phyloP scores from a whole-genome alignment of 352 stramenopile genomes.

The Phytopythium vexans region DNA sequence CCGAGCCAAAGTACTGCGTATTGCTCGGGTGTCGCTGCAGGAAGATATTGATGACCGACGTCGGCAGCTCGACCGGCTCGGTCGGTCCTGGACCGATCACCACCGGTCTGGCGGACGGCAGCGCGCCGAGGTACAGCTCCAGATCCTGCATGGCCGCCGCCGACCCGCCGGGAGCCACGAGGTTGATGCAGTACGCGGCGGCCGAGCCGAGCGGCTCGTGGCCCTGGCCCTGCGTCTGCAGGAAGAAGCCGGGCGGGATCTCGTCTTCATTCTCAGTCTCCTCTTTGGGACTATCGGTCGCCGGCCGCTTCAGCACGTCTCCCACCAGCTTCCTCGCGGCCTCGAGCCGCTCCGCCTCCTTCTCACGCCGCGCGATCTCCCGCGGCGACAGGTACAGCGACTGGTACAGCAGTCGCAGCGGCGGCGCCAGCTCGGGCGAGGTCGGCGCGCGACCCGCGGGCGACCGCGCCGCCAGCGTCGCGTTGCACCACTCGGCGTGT shows the following conservation, averaged over 20 bases:
- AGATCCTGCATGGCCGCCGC: slow-evolving; percentile 62
- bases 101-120: slow-evolving; percentile 65
- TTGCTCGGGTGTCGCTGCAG: slow-evolving; percentile 70
- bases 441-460: slow-evolving; percentile 20
- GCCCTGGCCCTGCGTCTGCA: slow-evolving; percentile 68
- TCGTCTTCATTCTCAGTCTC: slow-evolving; percentile 21
- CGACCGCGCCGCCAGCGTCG: slow-evolving; percentile 38
- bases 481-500: slow-evolving; percentile 62
- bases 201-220: slow-evolving; percentile 59
- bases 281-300: background rate
- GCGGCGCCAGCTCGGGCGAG: slow-evolving; percentile 48
- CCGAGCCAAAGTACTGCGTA: slow-evolving; percentile 23
- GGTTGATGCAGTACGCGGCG: slow-evolving; percentile 75
- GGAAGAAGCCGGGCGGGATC: slow-evolving; percentile 58
- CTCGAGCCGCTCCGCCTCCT: slow-evolving; percentile 31
- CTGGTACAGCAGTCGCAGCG: slow-evolving; percentile 73
- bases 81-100: slow-evolving; percentile 26
- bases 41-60: slow-evolving; percentile 80
- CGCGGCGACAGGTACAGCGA: slow-evolving; percentile 69
- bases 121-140: slow-evolving; percentile 65
- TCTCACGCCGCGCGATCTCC: slow-evolving; percentile 45
- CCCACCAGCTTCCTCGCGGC: slow-evolving; percentile 14
- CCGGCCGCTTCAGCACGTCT: slow-evolving; percentile 9
- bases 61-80: slow-evolving; percentile 42
- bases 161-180: slow-evolving; percentile 46